Percentiles rank a stretch among this genome's conserved stretches.
Conservation (phyloP, 2,329 filamentous ascomycete species). For the Fusarium torulosum region DNA sequence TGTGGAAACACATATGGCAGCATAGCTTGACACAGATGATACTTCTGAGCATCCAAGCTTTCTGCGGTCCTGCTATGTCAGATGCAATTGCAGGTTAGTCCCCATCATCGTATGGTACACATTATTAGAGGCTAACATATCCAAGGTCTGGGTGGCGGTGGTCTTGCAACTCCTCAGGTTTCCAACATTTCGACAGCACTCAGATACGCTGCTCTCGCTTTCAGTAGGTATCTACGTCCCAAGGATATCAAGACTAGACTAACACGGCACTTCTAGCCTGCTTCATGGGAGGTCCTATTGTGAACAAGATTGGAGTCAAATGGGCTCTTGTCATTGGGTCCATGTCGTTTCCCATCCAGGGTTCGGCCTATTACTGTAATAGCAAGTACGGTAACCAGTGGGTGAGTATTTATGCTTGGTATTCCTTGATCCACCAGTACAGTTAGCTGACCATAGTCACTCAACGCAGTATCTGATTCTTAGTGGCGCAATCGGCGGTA, state of each 20-base stretch:
- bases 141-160: constrained; percentile 1
- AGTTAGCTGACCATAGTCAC: background rate
- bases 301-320: constrained; percentile 20
- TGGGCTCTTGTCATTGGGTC: constrained; percentile 21
- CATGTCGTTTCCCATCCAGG: constrained; percentile 1
- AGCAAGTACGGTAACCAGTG: constrained; percentile 23
- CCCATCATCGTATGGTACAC: fast-evolving
- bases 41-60: constrained; percentile 17
- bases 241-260: fast-evolving
- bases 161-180: constrained; percentile 17
- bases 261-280: background rate
- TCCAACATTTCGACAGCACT: constrained; percentile 16
- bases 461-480: constrained; percentile 7
- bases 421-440: too few relatives aligned
- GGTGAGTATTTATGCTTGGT: background rate
- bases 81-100: constrained; percentile 17
- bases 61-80: constrained; percentile 21
- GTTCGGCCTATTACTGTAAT: constrained; percentile 20
- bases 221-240: background rate
- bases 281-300: constrained; percentile 21
- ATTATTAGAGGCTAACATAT: background rate
- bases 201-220: constrained; percentile 13
- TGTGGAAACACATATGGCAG: constrained; percentile 22
- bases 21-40: constrained; percentile 27
- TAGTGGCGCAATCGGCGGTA: background rate